Evolutionary conservation across 192 early-diverging fungal genomes (phyloP), one percentile per base, ranked within the genome.

Genomic region (Phlyctochytrium bullatum): DNA sequence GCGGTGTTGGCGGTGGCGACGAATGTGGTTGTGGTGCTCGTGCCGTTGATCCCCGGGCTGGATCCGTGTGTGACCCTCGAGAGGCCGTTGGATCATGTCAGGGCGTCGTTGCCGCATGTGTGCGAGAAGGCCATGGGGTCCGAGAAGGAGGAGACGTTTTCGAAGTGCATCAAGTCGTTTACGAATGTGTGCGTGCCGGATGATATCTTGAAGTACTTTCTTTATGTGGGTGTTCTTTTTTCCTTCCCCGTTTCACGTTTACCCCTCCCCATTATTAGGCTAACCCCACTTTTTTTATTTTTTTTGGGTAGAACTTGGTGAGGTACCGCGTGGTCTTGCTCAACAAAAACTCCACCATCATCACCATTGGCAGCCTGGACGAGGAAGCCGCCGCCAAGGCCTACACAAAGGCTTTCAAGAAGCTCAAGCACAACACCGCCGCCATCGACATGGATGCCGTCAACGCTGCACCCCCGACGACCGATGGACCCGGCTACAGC

Each of bases 1-100:
- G 54, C 34, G 24, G 51, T 72, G 23, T 61, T 78, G 14, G 65
- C 62, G n/a, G 29, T 72, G 33, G 64, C 71, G 23, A 78, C 76
- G 16, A 66, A 56, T 28, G 16, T 72, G 17, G 52, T 78, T 34
- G 73, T 75, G 20, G 61, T 68, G 16, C 40, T 73, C 30, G 1
- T 78, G 4, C 76, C 76, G 12, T 34, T 54, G 23, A 33, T 28
- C 32, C 23, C 31, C 16, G 52, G 27, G 1, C 36, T 71, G 12
- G 76, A 78, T 34, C 40, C 58, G 16, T 78, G 76, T 50, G 10
- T 57, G 4, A 17, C 33, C 12, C 25, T 53, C 47, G 51, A 12
- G 14, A 40, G n/a, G 29, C 68, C 61, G 25, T 34, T 62, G 23
- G 24, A n/a, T 6, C 68, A 69, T 36, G 27, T 69, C 30, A 14